Evolutionary conservation across 2,329 filamentous ascomycete species (phyloP).

Genomic region (Fusarium napiforme): DNA sequence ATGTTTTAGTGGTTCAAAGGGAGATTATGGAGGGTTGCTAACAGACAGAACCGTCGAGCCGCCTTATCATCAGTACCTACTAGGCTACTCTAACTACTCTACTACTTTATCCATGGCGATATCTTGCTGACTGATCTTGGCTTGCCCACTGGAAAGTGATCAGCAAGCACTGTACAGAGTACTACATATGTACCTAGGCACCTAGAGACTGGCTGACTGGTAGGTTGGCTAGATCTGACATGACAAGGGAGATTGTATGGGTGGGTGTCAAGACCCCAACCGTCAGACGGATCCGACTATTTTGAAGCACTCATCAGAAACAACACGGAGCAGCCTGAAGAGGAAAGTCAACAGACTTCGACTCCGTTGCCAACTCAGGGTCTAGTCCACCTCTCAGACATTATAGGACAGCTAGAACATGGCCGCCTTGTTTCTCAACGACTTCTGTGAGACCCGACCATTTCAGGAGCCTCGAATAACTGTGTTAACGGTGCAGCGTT

Average conservation of each 20-base stretch:
- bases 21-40: conserved; percentile 37
- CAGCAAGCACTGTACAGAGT: neutral
- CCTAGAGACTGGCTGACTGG: no score
- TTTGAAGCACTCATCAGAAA: neutral
- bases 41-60: conserved; percentile 3
- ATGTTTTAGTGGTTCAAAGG: conserved; percentile 27
- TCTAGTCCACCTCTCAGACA: neutral
- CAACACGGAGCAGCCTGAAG: conserved; percentile 19
- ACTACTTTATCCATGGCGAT: neutral
- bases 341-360: conserved; percentile 15
- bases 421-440: neutral
- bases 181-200: neutral
- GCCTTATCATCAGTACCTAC: conserved; percentile 31
- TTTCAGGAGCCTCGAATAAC: neutral
- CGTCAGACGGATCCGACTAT: neutral
- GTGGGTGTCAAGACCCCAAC: neutral
- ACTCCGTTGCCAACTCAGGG: conserved; percentile 7
- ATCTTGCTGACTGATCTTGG: neutral
- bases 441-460: neutral
- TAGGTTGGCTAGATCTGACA: neutral
- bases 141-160: neutral
- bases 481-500: conserved; percentile 14
- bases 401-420: neutral
- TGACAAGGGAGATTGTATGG: neutral
- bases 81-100: no score